A percentile compares a stretch with the other conserved stretches of the same genome.
Conservation (phyloP, 805 yeast species). For the Kluyveromyces wickerhamii region DNA sequence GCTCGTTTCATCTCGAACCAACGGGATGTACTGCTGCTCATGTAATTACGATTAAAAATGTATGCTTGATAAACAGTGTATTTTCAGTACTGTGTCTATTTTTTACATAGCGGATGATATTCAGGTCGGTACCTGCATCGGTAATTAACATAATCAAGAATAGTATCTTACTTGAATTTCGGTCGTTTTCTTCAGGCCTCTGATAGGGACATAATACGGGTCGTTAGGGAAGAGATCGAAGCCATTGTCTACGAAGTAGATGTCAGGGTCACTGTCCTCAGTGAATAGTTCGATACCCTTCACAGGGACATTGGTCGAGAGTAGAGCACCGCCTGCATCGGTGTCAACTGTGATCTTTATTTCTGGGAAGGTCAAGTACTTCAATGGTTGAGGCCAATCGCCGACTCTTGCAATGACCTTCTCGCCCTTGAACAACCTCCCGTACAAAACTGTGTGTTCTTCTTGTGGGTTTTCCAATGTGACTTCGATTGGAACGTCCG, state of each 20-base stretch:
- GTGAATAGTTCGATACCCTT: constrained; percentile 37
- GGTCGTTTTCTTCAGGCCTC: constrained; percentile 3
- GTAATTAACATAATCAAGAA: too few relatives aligned
- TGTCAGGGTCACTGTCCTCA: constrained; percentile 11
- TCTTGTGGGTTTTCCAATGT: neutral
- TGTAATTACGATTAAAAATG: too few relatives aligned
- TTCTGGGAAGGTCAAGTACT: constrained; percentile 4
- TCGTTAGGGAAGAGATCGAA: constrained; percentile 40
- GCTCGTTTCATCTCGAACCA: too few relatives aligned
- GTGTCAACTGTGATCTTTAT: constrained; percentile 20
- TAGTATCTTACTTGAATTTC: neutral
- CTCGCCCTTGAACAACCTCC: constrained; percentile 12
- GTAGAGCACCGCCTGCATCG: constrained; percentile 20
- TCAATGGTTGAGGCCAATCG: constrained; percentile 44
- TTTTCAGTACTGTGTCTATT: too few relatives aligned
- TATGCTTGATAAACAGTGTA: too few relatives aligned
- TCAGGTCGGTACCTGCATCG: too few relatives aligned
- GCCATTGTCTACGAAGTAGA: constrained; percentile 37
- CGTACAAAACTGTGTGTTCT: constrained; percentile 7
- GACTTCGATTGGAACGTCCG: neutral
- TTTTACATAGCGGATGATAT: too few relatives aligned
- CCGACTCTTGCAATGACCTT: constrained; percentile 27
- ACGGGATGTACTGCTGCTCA: too few relatives aligned
- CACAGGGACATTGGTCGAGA: constrained; percentile 32
- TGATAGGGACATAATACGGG: constrained; percentile 9